Base-by-base conservation (phyloP, 1,284 basidiomycete species). In the Fomitopsis betulina region DNA sequence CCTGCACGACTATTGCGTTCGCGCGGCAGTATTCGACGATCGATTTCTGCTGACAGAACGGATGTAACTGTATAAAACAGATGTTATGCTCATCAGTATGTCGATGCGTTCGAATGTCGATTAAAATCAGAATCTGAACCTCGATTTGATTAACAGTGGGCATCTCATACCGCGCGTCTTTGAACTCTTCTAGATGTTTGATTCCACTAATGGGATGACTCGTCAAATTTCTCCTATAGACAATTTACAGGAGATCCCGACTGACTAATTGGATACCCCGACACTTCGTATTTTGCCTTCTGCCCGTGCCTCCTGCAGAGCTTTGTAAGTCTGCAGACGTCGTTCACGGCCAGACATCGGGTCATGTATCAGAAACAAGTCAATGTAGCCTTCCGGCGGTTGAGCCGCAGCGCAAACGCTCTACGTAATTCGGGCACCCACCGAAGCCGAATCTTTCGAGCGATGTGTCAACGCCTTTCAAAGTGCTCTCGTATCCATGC, bases 81-180 rank as follows among this genome's bases (percentile, higher is more conserved):
- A 37, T 10, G 13, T 33, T 10, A 33, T 15, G 38, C 23, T 32
- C 21, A 23, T n/a, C 59, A 52, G 30, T n/a, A 49, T 40, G 19
- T 13, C 32, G 37, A 19, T 17, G 21, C 27, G 19, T 51, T 19
- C 39, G 27, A 2, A n/a, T 33, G 30, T 9, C 25, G 15, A 47
- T 6, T 15, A 9, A 30, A n/a, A 47, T 17, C 27, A 7, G 2
- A 5, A 27, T 30, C 60, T 37, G 8, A 63, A 84, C 88, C 77
- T 95, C 89, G 56, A 96, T 86, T 68, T 96, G 93, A 71, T 96
- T 94, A 50, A 95, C 85, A 1, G 86, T 76, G 1, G 93, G 93
- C 69, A 79, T 71, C 62, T 82, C 79, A 53, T 80, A 73, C 9
- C 86, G 86, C 0, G 84, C 85, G 0, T 72, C 72, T 54, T 77